These are phyloP conservation scores for Ceratobasidium sp. DNA, from an alignment of 1,284 basidiomycete genomes.

Conservation along the genomic window DNA sequence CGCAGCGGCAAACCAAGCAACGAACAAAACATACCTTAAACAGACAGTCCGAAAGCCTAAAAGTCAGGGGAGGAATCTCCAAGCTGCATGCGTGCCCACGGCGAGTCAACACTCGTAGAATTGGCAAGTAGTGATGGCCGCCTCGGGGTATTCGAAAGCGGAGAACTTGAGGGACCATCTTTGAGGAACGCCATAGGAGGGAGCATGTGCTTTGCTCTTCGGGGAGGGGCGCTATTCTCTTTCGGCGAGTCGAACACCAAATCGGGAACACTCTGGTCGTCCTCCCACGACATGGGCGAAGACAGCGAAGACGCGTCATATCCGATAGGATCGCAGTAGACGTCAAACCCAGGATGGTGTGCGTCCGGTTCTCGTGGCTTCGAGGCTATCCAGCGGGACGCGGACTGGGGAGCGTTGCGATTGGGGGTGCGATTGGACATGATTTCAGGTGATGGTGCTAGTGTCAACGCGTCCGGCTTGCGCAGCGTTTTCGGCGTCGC, in stretches of 20 bases:
- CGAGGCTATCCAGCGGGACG: constrained; percentile 10
- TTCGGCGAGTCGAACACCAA: constrained; percentile 31
- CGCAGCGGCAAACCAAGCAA: not conserved
- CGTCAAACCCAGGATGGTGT: constrained; percentile 37
- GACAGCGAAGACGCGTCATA: constrained; percentile 16
- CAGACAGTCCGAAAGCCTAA: not conserved
- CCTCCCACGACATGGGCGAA: constrained; percentile 32
- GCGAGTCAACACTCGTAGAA: constrained; percentile 28
- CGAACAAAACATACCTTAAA: constrained; percentile 13
- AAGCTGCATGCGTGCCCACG: constrained; percentile 36
- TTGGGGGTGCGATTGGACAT: constrained; percentile 8
- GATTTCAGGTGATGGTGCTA: constrained; percentile 37
- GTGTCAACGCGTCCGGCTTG: constrained; percentile 11
- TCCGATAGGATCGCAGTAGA: constrained; percentile 41
- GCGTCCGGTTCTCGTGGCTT: constrained; percentile 27
- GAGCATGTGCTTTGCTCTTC: constrained; percentile 31
- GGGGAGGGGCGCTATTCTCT: constrained; percentile 22
- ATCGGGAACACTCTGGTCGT: constrained; percentile 21
- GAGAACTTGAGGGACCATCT: constrained; percentile 16
- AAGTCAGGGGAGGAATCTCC: not conserved
- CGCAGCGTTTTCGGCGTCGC: constrained; percentile 24
- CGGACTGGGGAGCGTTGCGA: constrained; percentile 1
- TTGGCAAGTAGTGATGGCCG: constrained; percentile 16
- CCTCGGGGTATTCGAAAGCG: constrained; percentile 20
- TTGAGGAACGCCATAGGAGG: constrained; percentile 4